Percentiles rank a stretch among this genome's conserved stretches.
phyloP scores from a whole-genome alignment of 139 green algal genomes.

The Tetraselmis chui region DNA sequence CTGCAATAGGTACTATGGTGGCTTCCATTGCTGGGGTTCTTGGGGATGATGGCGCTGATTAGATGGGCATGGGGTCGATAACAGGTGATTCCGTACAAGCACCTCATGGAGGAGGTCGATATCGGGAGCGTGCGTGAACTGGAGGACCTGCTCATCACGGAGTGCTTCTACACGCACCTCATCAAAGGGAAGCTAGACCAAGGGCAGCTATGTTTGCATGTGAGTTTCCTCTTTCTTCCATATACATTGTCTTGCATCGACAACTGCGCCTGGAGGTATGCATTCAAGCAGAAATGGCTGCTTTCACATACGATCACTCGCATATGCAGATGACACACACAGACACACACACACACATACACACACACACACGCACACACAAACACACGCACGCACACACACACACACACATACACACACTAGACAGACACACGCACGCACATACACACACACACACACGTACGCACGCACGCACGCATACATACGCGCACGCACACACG shows the following conservation, averaged over 20 bases:
- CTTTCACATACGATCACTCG: too few species aligned
- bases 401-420: too few species aligned
- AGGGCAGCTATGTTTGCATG: constrained; percentile 34
- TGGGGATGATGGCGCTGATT: background rate
- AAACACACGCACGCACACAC: too few species aligned
- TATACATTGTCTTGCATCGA: background rate
- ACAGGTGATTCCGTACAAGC: constrained; percentile 57
- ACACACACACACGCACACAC: too few species aligned
- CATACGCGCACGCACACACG: too few species aligned
- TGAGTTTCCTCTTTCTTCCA: background rate
- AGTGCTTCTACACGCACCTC: constrained; percentile 81
- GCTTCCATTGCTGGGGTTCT: too few species aligned
- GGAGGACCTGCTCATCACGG: constrained; percentile 85
- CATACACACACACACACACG: too few species aligned
- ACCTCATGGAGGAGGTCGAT: constrained; percentile 53
- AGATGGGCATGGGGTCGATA: background rate
- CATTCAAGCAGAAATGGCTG: too few species aligned
- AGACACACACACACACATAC: too few species aligned
- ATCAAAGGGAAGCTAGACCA: constrained; percentile 76
- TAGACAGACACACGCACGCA: too few species aligned
- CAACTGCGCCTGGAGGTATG: background rate
- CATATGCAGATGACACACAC: too few species aligned
- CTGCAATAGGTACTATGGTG: background rate
- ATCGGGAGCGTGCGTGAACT: constrained; percentile 68
- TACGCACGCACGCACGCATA: too few species aligned